These are phyloP conservation scores for Sclerotinia trifoliorum DNA, from an alignment of 2,329 filamentous ascomycete species.

Conservation along the genomic window DNA sequence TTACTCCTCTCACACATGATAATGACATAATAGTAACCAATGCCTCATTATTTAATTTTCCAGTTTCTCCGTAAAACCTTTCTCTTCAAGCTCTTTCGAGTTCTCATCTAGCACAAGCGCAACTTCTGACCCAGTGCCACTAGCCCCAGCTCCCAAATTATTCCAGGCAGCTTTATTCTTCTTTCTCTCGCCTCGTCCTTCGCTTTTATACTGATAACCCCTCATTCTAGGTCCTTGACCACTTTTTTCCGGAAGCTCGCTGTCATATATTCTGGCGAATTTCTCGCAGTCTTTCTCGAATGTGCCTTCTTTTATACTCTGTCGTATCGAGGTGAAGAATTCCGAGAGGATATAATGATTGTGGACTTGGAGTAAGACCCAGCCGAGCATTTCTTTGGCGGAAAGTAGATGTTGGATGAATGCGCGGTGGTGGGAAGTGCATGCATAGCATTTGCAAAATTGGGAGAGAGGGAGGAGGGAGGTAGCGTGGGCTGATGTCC, in stretches of 20 bases:
- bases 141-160: constrained; percentile 45
- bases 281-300: constrained; percentile 55
- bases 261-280: constrained; percentile 61
- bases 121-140: constrained; percentile 19
- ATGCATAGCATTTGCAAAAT: constrained; percentile 78
- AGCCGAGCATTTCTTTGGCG: constrained; percentile 95
- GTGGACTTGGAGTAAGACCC: constrained; percentile 89
- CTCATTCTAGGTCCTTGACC: constrained; percentile 76
- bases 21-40: neutral
- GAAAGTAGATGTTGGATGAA: constrained; percentile 84
- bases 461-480: constrained; percentile 61
- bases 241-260: constrained; percentile 68
- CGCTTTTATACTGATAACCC: constrained; percentile 78
- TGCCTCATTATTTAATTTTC: constrained; percentile 10
- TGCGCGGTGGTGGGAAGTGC: constrained; percentile 77
- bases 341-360: constrained; percentile 71
- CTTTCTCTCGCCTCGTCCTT: constrained; percentile 58
- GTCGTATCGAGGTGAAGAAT: constrained; percentile 73
- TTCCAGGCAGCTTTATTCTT: constrained; percentile 66
- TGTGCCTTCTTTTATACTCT: constrained; percentile 54
- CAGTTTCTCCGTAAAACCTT: constrained; percentile 53
- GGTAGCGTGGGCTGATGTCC: constrained; percentile 59
- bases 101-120: constrained; percentile 51
- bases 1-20: neutral
- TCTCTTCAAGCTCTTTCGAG: constrained; percentile 52